These are phyloP conservation scores for Linnemannia exigua DNA, from an alignment of 192 early-diverging fungal genomes.

Conservation along the genomic window DNA sequence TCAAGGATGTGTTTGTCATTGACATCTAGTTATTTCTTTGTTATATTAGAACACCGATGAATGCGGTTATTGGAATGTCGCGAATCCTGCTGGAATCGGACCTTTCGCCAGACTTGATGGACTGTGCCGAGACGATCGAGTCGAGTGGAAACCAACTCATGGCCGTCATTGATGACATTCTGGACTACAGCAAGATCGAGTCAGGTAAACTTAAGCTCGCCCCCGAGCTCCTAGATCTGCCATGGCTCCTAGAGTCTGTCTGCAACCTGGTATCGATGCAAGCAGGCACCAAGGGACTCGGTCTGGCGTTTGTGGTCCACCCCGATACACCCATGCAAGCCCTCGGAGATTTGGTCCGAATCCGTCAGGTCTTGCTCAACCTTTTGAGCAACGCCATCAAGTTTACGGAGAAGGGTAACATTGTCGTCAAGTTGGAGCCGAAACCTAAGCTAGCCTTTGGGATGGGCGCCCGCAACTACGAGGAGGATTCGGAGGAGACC, in stretches of 20 bases:
- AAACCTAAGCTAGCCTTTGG: slow-evolving; percentile 28
- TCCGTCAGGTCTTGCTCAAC: slow-evolving; percentile 68
- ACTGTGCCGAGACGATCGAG: slow-evolving; percentile 64
- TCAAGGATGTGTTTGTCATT: not conserved
- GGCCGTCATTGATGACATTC: slow-evolving; percentile 80
- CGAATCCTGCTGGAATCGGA: slow-evolving; percentile 78
- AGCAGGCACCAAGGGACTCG: slow-evolving; percentile 36
- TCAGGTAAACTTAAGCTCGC: slow-evolving; percentile 80
- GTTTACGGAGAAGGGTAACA: slow-evolving; percentile 62
- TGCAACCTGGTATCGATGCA: slow-evolving; percentile 57
- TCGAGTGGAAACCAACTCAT: slow-evolving; percentile 58
- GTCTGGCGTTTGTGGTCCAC: slow-evolving; percentile 52
- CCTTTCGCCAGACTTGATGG: slow-evolving; percentile 77
- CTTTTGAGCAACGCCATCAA: slow-evolving; percentile 71
- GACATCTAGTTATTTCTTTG: not conserved
- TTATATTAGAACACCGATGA: slow-evolving; percentile 79
- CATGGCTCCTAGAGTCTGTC: slow-evolving; percentile 55
- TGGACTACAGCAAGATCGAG: slow-evolving; percentile 87
- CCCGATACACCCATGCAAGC: slow-evolving; percentile 57
- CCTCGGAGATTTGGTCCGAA: slow-evolving; percentile 65
- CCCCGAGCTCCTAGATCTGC: slow-evolving; percentile 71
- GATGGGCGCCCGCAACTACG: slow-evolving; percentile 32
- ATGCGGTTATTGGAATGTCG: slow-evolving; percentile 81
- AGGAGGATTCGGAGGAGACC: slow-evolving; percentile 28
- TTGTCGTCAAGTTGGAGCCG: slow-evolving; percentile 54